Evolutionary conservation across 352 stramenopile genomes (phyloP), one percentile per base, ranked within the genome.

Genomic region (Globisporangium cederbergense): DNA sequence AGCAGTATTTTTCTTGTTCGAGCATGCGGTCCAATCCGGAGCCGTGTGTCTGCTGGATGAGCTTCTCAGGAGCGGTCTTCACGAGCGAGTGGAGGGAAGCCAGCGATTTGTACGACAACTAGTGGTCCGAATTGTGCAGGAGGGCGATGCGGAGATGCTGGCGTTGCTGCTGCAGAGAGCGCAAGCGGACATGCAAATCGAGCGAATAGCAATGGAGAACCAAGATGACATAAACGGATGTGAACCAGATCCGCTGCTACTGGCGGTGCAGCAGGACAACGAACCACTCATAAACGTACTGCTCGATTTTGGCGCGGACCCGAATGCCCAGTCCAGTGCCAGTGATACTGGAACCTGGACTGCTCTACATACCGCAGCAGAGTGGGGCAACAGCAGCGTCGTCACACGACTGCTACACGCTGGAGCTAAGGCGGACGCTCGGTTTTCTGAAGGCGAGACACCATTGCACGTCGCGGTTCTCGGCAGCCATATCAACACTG

Each of bases 351-450:
- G 14, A 14, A 18, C 16, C 1, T 56, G 50, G 50, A 56, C 25
- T 14, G 50, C 28, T 9, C 28, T 56, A 25, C 50, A 56, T 7
- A 56, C 22, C 25, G 50, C 50, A 10, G 50, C 50, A 4, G 50
- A 56, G 16, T 56, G 50, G 50, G 50, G 50, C 25, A 56, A 56
- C 50, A 40, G 11, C 50, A 40, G 11, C 28, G 25, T 56, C 10
- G 30, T 56, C 8, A 40, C 50, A 40, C 4, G 50, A 20, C 50
- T 56, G 25, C 7, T 56, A 13, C 50, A 56, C 3, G 50, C 25
- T 14, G 50, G 50, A 11, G 28, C 50, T 16, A 40, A 56, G 13
- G 5, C 14, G n/a, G 50, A 56, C 9, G 28, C 50, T 36, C 50
- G 28, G 13, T 56, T 16, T 14, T 40, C 28, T 10, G 50, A 56